A percentile compares a stretch with the other conserved stretches of the same genome.
phyloP scores from a whole-genome alignment of 2,329 filamentous ascomycete genomes.

The Laburnicola sp. region DNA sequence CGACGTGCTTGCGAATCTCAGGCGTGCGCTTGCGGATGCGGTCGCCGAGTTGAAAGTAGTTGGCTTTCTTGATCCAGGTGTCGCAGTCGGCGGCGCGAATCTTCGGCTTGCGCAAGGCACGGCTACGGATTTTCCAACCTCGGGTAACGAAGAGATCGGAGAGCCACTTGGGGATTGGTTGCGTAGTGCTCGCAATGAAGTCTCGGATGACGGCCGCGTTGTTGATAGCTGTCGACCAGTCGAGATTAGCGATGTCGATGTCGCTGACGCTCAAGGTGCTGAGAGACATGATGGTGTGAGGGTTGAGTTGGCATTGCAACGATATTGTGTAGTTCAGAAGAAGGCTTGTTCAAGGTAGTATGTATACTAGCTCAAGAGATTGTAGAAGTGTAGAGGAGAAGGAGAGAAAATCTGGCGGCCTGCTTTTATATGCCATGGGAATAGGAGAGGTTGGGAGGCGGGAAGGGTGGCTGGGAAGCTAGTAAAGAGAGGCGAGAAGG shows the following conservation, averaged over 20 bases:
- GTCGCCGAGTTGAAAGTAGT: constrained; percentile 7
- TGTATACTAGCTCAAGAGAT: not conserved
- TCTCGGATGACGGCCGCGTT: constrained; percentile 5
- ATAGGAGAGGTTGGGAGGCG: constrained; percentile 1
- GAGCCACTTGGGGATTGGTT: constrained; percentile 11
- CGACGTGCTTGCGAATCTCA: constrained; percentile 11
- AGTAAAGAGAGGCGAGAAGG: not conserved
- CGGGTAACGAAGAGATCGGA: constrained; percentile 8
- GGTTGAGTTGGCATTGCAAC: not conserved
- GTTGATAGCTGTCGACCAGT: not conserved
- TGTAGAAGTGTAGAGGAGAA: not conserved
- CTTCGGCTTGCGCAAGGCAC: not conserved
- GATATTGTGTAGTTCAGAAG: not conserved
- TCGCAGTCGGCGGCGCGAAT: constrained; percentile 7
- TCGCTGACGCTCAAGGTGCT: not conserved
- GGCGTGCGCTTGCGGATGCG: constrained; percentile 19
- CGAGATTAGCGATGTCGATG: constrained; percentile 8
- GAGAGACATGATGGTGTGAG: constrained; percentile 7
- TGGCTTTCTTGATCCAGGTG: constrained; percentile 25
- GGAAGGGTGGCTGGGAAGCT: constrained; percentile 12
- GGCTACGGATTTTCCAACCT: not conserved
- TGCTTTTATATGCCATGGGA: not conserved
- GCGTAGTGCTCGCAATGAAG: not conserved
- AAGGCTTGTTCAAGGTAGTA: not conserved
- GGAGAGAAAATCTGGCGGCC: not conserved